Percentiles rank a stretch among this genome's conserved stretches.
phyloP scores from a whole-genome alignment of 345 rosid species.

The Noccaea bulbosa region DNA sequence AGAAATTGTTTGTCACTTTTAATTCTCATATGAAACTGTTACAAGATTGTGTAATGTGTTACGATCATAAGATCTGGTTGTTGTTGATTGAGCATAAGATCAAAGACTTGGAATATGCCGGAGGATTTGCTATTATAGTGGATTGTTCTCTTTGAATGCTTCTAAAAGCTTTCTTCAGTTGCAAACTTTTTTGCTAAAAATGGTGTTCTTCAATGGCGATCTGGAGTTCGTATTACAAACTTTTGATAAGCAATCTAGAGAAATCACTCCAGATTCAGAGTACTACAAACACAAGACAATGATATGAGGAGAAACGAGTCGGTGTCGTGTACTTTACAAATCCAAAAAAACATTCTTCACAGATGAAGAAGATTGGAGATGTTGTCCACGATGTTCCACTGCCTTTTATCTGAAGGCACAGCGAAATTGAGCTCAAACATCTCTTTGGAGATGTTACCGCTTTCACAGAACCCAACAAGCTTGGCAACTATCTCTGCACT shows the following conservation, averaged over 20 bases:
- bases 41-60: too few relatives aligned
- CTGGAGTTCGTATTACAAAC: neutral
- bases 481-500: slow-evolving; percentile 96
- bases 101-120: too few relatives aligned
- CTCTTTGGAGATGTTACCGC: slow-evolving; percentile 90
- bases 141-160: too few relatives aligned
- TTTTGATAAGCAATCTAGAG: slow-evolving; percentile 5
- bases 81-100: too few relatives aligned
- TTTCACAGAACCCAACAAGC: slow-evolving; percentile 88
- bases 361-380: slow-evolving; percentile 82
- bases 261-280: slow-evolving; percentile 2
- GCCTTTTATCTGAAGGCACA: slow-evolving; percentile 78
- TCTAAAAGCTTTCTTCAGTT: too few relatives aligned
- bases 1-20: too few relatives aligned
- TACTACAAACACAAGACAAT: neutral
- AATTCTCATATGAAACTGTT: too few relatives aligned
- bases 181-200: too few relatives aligned
- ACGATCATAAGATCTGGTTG: too few relatives aligned
- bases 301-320: neutral
- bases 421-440: slow-evolving; percentile 99
- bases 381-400: slow-evolving; percentile 92
- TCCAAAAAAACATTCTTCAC: slow-evolving; percentile 42
- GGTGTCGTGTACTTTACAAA: slow-evolving; percentile 26
- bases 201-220: too few relatives aligned
- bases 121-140: too few relatives aligned